A percentile compares a stretch with the other conserved stretches of the same genome.
phyloP scores from a whole-genome alignment of 2,329 filamentous ascomycete species.

The Talaromyces sp. region DNA sequence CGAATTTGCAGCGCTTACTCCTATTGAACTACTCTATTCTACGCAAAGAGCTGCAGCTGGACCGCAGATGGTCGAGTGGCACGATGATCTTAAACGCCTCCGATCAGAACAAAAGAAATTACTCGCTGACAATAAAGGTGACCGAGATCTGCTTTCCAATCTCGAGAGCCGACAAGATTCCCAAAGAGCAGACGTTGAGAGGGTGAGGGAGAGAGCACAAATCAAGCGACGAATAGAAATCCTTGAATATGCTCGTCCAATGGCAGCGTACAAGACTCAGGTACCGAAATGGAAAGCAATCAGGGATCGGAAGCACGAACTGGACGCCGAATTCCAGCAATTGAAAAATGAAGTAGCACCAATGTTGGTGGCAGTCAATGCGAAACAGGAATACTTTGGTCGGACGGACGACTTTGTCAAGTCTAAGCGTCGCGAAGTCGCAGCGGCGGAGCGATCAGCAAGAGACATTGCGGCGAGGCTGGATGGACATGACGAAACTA shows the following conservation, averaged over 20 bases:
- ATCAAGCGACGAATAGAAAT: conserved; percentile 62
- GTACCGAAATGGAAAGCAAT: conserved; percentile 48
- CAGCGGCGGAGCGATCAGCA: conserved; percentile 51
- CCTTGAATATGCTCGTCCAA: conserved; percentile 62
- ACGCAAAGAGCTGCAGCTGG: conserved; percentile 86
- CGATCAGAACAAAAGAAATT: conserved; percentile 66
- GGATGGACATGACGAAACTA: conserved; percentile 36
- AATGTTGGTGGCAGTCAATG: conserved; percentile 62
- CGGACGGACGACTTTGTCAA: conserved; percentile 55
- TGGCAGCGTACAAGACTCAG: conserved; percentile 61
- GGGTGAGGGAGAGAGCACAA: conserved; percentile 69
- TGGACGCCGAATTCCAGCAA: conserved; percentile 55
- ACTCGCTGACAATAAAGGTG: conserved; percentile 55
- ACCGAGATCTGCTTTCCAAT: conserved; percentile 61
- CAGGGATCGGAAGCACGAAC: conserved; percentile 54
- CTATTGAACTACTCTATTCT: conserved; percentile 75
- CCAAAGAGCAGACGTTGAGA: conserved; percentile 77
- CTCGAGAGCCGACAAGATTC: conserved; percentile 70
- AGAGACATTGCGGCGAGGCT: conserved; percentile 40
- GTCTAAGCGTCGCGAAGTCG: conserved; percentile 54
- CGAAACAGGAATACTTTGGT: conserved; percentile 62
- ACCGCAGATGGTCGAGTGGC: conserved; percentile 73
- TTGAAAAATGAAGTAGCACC: conserved; percentile 64
- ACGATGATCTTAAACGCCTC: conserved; percentile 67
- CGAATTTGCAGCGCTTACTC: conserved; percentile 81